These are phyloP conservation scores for Kazachstania bromeliacearum DNA, from an alignment of 805 yeast species.

Conservation along the genomic window DNA sequence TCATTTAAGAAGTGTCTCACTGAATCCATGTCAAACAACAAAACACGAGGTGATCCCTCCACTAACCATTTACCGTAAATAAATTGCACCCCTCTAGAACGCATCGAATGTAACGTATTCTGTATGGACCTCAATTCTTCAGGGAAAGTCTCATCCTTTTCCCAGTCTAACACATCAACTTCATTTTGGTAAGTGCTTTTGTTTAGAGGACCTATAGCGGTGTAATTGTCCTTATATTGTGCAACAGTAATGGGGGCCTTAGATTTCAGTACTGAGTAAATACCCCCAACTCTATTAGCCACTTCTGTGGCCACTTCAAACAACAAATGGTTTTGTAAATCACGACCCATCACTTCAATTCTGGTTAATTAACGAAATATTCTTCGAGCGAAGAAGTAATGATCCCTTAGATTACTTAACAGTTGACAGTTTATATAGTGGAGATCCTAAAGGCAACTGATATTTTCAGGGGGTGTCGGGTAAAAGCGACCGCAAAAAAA, in stretches of 20 bases:
- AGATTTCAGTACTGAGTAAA: constrained; percentile 90
- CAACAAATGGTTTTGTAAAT: constrained; percentile 74
- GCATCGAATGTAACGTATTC: constrained; percentile 64
- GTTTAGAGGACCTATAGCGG: constrained; percentile 79
- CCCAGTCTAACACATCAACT: constrained; percentile 64
- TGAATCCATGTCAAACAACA: constrained; percentile 76
- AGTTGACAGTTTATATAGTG: too few species aligned
- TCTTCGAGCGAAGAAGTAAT: too few species aligned
- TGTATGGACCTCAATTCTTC: constrained; percentile 23
- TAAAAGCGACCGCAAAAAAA: too few species aligned
- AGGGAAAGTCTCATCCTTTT: constrained; percentile 33
- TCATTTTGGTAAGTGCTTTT: constrained; percentile 65
- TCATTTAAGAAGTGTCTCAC: constrained; percentile 66
- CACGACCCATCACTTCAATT: constrained; percentile 51
- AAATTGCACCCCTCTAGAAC: constrained; percentile 68
- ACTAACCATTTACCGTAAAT: constrained; percentile 93
- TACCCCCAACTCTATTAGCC: constrained; percentile 96
- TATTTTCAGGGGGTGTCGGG: too few species aligned
- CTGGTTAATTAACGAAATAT: too few species aligned
- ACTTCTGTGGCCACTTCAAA: constrained; percentile 97
- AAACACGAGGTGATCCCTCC: constrained; percentile 93
- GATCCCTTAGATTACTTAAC: too few species aligned
- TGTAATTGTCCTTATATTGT: constrained; percentile 81
- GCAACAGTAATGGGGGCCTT: constrained; percentile 95
- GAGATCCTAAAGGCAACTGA: too few species aligned